These are phyloP conservation scores for Tetragonia tetragonoides DNA, from an alignment of 148 eudicot species.

Conservation along the genomic window DNA sequence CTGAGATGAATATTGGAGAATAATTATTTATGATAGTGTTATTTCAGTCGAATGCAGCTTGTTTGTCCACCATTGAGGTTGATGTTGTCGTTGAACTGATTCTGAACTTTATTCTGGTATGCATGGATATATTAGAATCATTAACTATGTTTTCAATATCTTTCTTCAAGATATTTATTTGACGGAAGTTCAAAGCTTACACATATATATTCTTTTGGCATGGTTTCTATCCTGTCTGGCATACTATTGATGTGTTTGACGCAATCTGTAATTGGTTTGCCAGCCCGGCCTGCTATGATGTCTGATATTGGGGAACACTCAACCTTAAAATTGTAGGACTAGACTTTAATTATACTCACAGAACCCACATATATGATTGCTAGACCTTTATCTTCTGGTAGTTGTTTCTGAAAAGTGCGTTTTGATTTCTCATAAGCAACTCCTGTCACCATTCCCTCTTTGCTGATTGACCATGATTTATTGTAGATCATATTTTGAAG, in stretches of 20 bases:
- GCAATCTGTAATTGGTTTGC: not conserved
- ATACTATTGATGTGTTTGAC: not conserved
- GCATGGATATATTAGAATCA: not conserved
- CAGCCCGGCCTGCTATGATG: not conserved
- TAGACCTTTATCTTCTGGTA: not conserved
- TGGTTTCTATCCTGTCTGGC: not conserved
- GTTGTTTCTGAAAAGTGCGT: not conserved
- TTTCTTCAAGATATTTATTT: not conserved
- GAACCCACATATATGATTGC: not conserved
- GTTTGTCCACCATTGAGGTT: not conserved
- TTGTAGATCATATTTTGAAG: slow-evolving; percentile 84
- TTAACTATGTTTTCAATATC: not conserved
- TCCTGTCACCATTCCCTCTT: not conserved
- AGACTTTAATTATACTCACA: not conserved
- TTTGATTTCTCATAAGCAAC: not conserved
- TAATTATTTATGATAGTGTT: not conserved
- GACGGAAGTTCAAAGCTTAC: not conserved
- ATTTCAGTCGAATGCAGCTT: not conserved
- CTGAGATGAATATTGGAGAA: not conserved
- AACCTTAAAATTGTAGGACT: no score
- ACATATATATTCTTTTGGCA: not conserved
- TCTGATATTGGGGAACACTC: not conserved
- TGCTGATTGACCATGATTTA: slow-evolving; percentile 18
- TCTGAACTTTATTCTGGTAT: not conserved
- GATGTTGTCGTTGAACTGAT: not conserved